phyloP scores from a whole-genome alignment of 768 basidiomycete species.

The Amanita rimosa region DNA sequence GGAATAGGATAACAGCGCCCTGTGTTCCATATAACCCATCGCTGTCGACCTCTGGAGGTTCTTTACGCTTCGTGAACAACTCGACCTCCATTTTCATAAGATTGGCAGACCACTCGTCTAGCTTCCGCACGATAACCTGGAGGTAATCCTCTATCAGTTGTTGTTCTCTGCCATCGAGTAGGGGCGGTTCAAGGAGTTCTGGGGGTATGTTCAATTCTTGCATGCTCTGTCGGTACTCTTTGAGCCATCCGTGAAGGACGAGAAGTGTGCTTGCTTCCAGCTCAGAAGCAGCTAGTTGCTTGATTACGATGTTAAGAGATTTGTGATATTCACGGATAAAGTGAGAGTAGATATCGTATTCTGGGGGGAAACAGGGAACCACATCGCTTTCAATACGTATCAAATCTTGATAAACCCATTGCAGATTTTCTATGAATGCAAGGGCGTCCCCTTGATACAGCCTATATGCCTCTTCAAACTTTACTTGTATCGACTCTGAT shows the following conservation, averaged over 20 bases:
- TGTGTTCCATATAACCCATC: conserved; percentile 88
- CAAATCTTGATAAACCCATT: conserved; percentile 93
- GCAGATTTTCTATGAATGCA: conserved; percentile 64
- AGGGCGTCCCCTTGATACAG: conserved; percentile 53
- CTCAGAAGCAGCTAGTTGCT: conserved; percentile 55
- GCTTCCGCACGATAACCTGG: conserved; percentile 82
- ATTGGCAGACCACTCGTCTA: conserved; percentile 95
- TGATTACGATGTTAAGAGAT: conserved; percentile 63
- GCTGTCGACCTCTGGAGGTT: conserved; percentile 81
- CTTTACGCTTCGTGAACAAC: conserved; percentile 73
- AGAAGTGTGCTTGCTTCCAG: conserved; percentile 87
- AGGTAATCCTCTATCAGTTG: conserved; percentile 92
- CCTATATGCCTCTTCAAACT: conserved; percentile 59
- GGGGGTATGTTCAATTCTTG: conserved; percentile 80
- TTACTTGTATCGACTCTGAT: conserved; percentile 58
- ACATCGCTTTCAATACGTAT: conserved; percentile 87
- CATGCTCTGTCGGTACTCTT: conserved; percentile 93
- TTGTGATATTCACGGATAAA: conserved; percentile 89
- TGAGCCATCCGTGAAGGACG: conserved; percentile 84
- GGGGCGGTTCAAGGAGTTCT: conserved; percentile 75
- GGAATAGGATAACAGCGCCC: conserved; percentile 91
- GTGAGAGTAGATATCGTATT: conserved; percentile 80
- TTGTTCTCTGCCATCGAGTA: conserved; percentile 95
- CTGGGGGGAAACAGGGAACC: conserved; percentile 82
- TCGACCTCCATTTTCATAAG: conserved; percentile 84